Percentiles rank a stretch among this genome's conserved stretches.
Evolutionary conservation across 345 rosid species (phyloP).

Genomic region (Brassica rapa): DNA sequence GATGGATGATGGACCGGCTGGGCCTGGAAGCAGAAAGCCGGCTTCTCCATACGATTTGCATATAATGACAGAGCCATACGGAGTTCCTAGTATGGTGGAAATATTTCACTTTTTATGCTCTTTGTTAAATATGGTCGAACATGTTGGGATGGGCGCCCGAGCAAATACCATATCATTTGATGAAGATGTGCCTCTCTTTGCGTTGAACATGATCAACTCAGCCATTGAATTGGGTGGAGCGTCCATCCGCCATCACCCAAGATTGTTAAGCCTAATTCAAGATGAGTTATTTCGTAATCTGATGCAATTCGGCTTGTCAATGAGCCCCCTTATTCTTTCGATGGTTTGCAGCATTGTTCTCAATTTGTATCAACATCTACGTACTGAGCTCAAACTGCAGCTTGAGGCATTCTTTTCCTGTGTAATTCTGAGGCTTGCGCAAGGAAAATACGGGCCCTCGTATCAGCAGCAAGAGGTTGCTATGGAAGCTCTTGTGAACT

Average conservation of each 20-base stretch:
- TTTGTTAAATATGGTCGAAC: conserved; percentile 74
- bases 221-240: conserved; percentile 90
- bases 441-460: conserved; percentile 89
- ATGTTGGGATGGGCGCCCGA: conserved; percentile 69
- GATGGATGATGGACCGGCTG: conserved; percentile 64
- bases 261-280: conserved; percentile 84
- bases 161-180: conserved; percentile 85
- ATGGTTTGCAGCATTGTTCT: conserved; percentile 94
- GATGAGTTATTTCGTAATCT: conserved; percentile 93
- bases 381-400: conserved; percentile 86
- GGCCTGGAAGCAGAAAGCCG: conserved; percentile 63
- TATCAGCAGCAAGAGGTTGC: conserved; percentile 99
- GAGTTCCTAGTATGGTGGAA: conserved; percentile 97
- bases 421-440: conserved; percentile 94
- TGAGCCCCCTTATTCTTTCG: conserved; percentile 95
- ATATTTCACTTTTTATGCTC: conserved; percentile 91
- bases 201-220: conserved; percentile 92
- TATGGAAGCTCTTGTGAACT: conserved; percentile 99
- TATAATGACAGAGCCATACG: conserved; percentile 88
- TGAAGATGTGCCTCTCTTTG: conserved; percentile 96
- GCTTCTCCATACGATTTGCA: conserved; percentile 70
- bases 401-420: conserved; percentile 99
- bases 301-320: conserved; percentile 94
- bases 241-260: conserved; percentile 74
- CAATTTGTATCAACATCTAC: conserved; percentile 85